Evolutionary conservation across 1,284 basidiomycete genomes (phyloP).

Genomic region (Boletus holoroseus): DNA sequence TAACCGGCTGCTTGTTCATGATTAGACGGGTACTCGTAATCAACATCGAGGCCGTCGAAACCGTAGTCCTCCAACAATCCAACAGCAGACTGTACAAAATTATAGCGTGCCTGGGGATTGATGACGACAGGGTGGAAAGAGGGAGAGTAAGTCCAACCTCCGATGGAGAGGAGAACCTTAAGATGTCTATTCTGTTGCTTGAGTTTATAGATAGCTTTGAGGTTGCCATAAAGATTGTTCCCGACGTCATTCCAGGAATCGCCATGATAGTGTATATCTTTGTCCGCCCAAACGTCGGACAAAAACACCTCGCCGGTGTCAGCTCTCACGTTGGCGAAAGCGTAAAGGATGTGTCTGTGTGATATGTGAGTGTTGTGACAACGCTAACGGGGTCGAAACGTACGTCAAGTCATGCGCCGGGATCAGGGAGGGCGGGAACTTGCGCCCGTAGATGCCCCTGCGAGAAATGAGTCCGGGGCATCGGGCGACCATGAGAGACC

Average conservation of each 20-base stretch:
- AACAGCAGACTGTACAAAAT: slow-evolving; percentile 77
- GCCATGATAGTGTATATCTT: slow-evolving; percentile 79
- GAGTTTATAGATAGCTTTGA: slow-evolving; percentile 86
- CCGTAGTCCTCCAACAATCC: slow-evolving; percentile 78
- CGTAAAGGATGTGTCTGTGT: slow-evolving; percentile 72
- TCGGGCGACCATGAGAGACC: slow-evolving; percentile 8
- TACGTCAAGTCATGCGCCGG: slow-evolving; percentile 82
- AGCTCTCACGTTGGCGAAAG: slow-evolving; percentile 83
- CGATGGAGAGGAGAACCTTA: slow-evolving; percentile 82
- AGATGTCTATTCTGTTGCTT: slow-evolving; percentile 85
- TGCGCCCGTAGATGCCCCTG: slow-evolving; percentile 94
- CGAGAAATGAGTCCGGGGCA: slow-evolving; percentile 10
- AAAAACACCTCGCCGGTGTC: slow-evolving; percentile 83
- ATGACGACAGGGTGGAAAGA: slow-evolving; percentile 73
- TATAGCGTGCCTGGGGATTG: slow-evolving; percentile 53
- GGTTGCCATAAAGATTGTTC: slow-evolving; percentile 88
- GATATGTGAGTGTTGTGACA: slow-evolving; percentile 11
- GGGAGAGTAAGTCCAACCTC: slow-evolving; percentile 88
- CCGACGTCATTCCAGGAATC: slow-evolving; percentile 88
- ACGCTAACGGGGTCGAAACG: slow-evolving; percentile 30
- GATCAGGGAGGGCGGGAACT: slow-evolving; percentile 78
- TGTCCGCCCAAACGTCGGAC: slow-evolving; percentile 90
- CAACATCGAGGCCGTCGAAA: slow-evolving; percentile 71
- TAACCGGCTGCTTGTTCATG: slow-evolving; percentile 69
- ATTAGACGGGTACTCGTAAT: slow-evolving; percentile 81